Base-by-base conservation (phyloP, 345 rosid genomes). In the Microthlaspi erraticum region DNA sequence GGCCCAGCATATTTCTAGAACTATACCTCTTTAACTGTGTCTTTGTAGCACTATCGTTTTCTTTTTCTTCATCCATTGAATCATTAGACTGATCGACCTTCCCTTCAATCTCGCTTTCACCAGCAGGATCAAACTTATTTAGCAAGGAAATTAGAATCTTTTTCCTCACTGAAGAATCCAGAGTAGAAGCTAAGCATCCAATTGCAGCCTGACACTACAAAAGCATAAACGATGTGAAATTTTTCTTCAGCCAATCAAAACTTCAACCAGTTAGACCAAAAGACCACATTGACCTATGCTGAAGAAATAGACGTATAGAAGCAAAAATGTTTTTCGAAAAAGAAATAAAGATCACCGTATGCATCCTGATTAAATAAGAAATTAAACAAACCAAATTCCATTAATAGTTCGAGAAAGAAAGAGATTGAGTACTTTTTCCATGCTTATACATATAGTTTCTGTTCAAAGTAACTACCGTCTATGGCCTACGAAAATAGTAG, bases 141-240 rank as follows among this genome's bases (percentile, higher is more conserved):
- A 86, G 82, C 79, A 79, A 65, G 56, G 89, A 85, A 29, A 73
- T 65, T 6, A 91, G 82, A 76, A 83, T 83, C 38, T 70, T 84
- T 83, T 84, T 83, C 62, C 82, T 83, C 59, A 81, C 38, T 23
- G 95, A 89, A 66, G 92, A 87, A 79, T 89, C 90, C 11, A 83
- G 61, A 17, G 92, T 80, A 60, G 90, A 87, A 81, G 97, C 96
- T 80, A 91, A 72, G 86, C 89, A 89, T 72, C 86, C 84, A 61
- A 89, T 77, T 61, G 96, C 88, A 80, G 86, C 93, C 98, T 93
- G 87, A 63, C 68, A 75, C 75, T 61, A 78, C 61, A 48, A 63
- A 60, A 74, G 33, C 64, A 53, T 12, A 67, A 64, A 41, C 19
- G 4, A 68, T 44, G 32, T 70, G 8, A 49, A 49, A 26, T 14